Base-by-base conservation (phyloP, 2,329 filamentous ascomycete species). In the Paraconiothyrium sp. region DNA sequence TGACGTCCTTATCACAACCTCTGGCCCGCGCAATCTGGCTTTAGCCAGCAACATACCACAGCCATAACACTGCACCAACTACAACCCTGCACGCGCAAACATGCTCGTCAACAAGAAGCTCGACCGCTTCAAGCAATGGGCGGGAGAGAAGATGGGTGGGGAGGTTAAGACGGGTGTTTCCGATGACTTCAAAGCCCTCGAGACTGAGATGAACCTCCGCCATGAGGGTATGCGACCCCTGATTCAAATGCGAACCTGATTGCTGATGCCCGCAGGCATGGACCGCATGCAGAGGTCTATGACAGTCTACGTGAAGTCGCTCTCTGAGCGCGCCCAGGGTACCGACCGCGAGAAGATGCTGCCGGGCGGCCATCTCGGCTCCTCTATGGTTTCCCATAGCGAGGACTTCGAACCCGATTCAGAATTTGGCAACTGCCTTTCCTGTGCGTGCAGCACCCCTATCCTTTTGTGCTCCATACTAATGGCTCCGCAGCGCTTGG, bases 91-190 rank as follows among this genome's bases (percentile, higher is more conserved):
- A 37, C 39, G 10, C 52, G 61, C 74, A 64, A 68, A 32, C 59
- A 88, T 87, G 85, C 87, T 88, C 72, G 83, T 89, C 78, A 89
- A 88, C 81, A 97, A 97, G 85, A 97, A 96, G 79, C 89, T 98
- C 77, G 94, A 94, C 82, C 91, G 94, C 76, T 90, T 97, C 84
- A 96, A 94, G 84, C 94, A 98, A 90, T 98, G 94, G 94, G 93
- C 94, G 41, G 93, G 93, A 70, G 94, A 98, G 83, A 92, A 94
- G 82, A 97, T 98, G 92, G 94, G 94, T 72, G 88, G 88, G 67
- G 94, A 97, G 81, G 87, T 90, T 81, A 95, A 93, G 82, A 97
- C 94, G 10, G 88, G 85, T 77, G 89, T 93, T 66, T 91, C 92
- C 0, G 93, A 98, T 56, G 91, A 97, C 74, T 98, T 98, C 86